Percentiles rank a stretch among this genome's conserved stretches.
These are phyloP conservation scores for Botrytis medusae DNA, from an alignment of 2,329 filamentous ascomycete genomes.

Conservation along the genomic window DNA sequence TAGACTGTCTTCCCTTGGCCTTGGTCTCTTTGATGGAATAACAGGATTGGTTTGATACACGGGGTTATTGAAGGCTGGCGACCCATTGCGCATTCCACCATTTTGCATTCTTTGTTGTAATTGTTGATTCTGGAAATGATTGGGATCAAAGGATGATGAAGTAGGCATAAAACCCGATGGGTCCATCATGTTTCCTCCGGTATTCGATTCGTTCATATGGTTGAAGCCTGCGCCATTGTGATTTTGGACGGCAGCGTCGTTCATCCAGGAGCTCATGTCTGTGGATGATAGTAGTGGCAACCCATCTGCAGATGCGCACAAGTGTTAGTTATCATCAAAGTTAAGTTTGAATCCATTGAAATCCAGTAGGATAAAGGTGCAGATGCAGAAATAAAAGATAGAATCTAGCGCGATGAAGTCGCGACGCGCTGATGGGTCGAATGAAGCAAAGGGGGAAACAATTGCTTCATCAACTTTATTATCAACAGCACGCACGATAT, in stretches of 20 bases:
- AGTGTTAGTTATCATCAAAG: slow-evolving; percentile 36
- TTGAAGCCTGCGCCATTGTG: slow-evolving; percentile 69
- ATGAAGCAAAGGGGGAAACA: slow-evolving; percentile 23
- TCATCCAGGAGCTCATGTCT: slow-evolving; percentile 73
- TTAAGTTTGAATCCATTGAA: slow-evolving; percentile 19
- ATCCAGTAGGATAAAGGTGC: slow-evolving; percentile 11
- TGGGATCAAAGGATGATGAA: slow-evolving; percentile 58
- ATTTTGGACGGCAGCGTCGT: slow-evolving; percentile 65
- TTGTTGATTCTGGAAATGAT: slow-evolving; percentile 52
- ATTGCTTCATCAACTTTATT: slow-evolving; percentile 26
- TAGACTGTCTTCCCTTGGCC: slow-evolving; percentile 79
- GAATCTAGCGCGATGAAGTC: slow-evolving; percentile 20
- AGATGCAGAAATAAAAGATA: slow-evolving; percentile 18
- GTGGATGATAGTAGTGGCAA: slow-evolving; percentile 44
- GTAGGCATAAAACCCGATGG: slow-evolving; percentile 63
- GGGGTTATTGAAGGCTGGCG: slow-evolving; percentile 74
- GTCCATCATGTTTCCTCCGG: slow-evolving; percentile 61
- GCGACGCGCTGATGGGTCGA: slow-evolving; percentile 22
- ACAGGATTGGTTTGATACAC: slow-evolving; percentile 82
- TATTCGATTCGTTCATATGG: slow-evolving; percentile 59
- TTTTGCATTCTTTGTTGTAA: slow-evolving; percentile 67
- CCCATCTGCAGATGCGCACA: slow-evolving; percentile 39
- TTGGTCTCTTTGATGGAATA: slow-evolving; percentile 84
- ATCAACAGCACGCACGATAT: slow-evolving; percentile 17
- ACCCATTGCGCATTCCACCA: slow-evolving; percentile 78